phyloP scores from a whole-genome alignment of 495 filamentous ascomycete species.

The Coniosporium apollinis region DNA sequence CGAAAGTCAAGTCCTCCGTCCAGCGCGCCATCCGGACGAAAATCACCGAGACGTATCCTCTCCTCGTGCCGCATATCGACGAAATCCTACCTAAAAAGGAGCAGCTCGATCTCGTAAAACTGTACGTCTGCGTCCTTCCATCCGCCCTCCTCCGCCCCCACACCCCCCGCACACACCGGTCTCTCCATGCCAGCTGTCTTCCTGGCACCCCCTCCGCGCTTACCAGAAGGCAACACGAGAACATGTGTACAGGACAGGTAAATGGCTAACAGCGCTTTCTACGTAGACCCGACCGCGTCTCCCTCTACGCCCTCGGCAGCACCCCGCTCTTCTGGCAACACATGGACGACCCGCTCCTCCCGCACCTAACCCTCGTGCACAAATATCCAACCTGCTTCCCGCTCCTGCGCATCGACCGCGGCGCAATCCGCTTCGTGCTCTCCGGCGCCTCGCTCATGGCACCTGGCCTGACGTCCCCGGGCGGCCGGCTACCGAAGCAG shows the following conservation, averaged over 20 bases:
- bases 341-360: conserved; percentile 58
- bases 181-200: not conserved
- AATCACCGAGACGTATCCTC: conserved; percentile 67
- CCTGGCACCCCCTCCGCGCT: not conserved
- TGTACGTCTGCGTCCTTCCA: conserved; percentile 27
- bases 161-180: not conserved
- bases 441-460: conserved; percentile 89
- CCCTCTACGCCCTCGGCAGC: conserved; percentile 65
- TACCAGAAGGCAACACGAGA: not conserved
- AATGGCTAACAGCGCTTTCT: no score
- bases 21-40: conserved; percentile 72
- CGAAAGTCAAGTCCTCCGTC: conserved; percentile 94
- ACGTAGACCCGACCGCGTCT: conserved; percentile 62
- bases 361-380: conserved; percentile 38
- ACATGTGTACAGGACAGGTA: no score
- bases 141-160: conserved; percentile 2
- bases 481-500: conserved; percentile 54
- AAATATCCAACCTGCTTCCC: conserved; percentile 48
- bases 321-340: conserved; percentile 82
- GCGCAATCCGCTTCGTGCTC: conserved; percentile 92
- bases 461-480: conserved; percentile 68
- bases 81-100: conserved; percentile 91
- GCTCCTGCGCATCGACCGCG: conserved; percentile 64
- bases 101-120: conserved; percentile 80
- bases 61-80: conserved; percentile 77